Evolutionary conservation across 1,284 basidiomycete genomes (phyloP).

Genomic region (Volvariella surrecta): DNA sequence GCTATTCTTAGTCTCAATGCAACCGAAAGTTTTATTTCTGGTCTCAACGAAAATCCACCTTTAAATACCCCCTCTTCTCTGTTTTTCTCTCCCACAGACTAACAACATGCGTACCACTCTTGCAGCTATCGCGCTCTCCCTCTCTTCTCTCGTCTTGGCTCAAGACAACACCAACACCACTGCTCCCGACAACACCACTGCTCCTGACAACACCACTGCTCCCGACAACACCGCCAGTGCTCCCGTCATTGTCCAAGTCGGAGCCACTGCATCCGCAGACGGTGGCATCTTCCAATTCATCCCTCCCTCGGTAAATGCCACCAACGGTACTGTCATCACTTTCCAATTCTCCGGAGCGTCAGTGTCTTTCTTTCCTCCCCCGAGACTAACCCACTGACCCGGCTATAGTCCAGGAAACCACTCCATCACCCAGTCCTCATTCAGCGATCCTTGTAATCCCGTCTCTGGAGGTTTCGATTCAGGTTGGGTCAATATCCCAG

Average conservation of each 20-base stretch:
- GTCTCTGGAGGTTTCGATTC: slow-evolving; percentile 39
- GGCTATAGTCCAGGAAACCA: slow-evolving; percentile 35
- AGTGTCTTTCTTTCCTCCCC: slow-evolving; percentile 11
- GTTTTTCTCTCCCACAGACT: too few species aligned
- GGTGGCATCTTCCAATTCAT: slow-evolving; percentile 34
- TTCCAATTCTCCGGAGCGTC: slow-evolving; percentile 38
- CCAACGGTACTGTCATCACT: slow-evolving; percentile 35
- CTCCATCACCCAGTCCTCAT: slow-evolving; percentile 43
- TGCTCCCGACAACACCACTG: slow-evolving; percentile 5
- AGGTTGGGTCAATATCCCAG: slow-evolving; percentile 30
- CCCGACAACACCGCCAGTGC: background rate
- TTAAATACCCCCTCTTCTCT: too few species aligned
- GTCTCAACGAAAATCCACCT: too few species aligned
- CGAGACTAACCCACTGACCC: background rate
- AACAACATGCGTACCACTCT: too few species aligned
- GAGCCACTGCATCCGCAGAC: slow-evolving; percentile 14
- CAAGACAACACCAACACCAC: background rate
- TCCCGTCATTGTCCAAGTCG: slow-evolving; percentile 19
- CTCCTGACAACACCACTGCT: background rate
- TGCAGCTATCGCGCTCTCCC: too few species aligned
- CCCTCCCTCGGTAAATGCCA: slow-evolving; percentile 32
- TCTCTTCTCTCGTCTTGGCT: too few species aligned
- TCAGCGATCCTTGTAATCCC: slow-evolving; percentile 35
- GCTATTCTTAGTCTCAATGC: too few species aligned
- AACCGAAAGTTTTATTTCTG: too few species aligned